A percentile compares a stretch with the other conserved stretches of the same genome.
Evolutionary conservation across 257 asterid genomes (phyloP).

Genomic region (Solanum rostratum): DNA sequence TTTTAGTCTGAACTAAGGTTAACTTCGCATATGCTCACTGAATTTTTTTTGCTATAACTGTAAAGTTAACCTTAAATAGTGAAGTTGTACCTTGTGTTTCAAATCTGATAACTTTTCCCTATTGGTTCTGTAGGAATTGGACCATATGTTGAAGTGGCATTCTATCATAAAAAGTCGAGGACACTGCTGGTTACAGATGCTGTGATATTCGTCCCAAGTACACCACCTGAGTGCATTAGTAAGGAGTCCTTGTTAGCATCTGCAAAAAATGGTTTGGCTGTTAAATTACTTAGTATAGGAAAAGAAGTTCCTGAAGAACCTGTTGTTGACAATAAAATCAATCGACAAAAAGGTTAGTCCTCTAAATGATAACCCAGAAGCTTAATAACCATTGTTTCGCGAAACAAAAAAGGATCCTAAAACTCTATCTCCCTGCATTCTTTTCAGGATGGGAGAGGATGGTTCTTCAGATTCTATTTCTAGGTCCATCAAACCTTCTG

Average conservation of each 20-base stretch:
- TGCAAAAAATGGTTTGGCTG: constrained; percentile 88
- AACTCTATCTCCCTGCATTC: neutral
- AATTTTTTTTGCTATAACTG: neutral
- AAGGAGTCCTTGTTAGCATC: constrained; percentile 75
- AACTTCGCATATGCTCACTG: neutral
- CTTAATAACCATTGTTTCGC: neutral
- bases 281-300: constrained; percentile 86
- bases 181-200: constrained; percentile 90
- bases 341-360: constrained; percentile 59
- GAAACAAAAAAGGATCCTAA: neutral
- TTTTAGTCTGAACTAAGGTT: neutral
- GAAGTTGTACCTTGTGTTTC: neutral
- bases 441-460: constrained; percentile 92
- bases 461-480: constrained; percentile 96
- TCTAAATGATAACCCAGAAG: neutral
- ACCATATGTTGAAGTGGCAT: constrained; percentile 96
- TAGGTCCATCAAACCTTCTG: constrained; percentile 90
- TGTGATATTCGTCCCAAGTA: constrained; percentile 76
- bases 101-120: neutral
- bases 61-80: neutral
- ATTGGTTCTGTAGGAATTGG: constrained; percentile 59
- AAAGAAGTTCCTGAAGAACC: constrained; percentile 72
- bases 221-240: constrained; percentile 83
- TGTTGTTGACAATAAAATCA: constrained; percentile 61
- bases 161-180: constrained; percentile 76